Conservation (phyloP, 148 eudicot genomes). For the Pouteria glomerata region DNA sequence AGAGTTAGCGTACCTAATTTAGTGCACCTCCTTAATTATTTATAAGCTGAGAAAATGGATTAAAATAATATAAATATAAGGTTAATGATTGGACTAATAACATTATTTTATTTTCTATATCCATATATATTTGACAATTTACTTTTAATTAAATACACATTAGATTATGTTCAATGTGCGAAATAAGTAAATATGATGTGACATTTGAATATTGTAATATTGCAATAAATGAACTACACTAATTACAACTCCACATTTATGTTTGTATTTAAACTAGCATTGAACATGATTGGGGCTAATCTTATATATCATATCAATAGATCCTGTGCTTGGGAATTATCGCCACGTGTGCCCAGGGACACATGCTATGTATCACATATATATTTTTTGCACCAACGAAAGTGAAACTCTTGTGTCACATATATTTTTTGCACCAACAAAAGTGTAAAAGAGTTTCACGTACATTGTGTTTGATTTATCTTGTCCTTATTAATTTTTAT, state of each 20-base stretch:
- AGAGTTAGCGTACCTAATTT: neutral
- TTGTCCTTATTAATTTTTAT: neutral
- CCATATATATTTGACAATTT: too few species aligned
- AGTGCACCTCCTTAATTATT: too few species aligned
- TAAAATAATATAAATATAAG: neutral
- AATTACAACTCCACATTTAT: too few species aligned
- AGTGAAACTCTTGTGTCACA: too few species aligned
- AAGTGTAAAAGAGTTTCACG: neutral
- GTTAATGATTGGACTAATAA: too few species aligned
- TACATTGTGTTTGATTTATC: neutral
- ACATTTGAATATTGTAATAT: too few species aligned
- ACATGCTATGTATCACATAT: too few species aligned
- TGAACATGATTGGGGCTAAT: neutral
- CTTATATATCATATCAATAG: too few species aligned
- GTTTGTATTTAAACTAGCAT: too few species aligned
- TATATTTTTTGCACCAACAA: neutral
- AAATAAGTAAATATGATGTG: too few species aligned
- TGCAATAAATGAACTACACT: neutral
- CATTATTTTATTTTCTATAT: too few species aligned
- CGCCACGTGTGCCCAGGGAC: neutral
- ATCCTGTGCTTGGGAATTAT: neutral
- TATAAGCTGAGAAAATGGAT: neutral
- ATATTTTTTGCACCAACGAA: neutral
- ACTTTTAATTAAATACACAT: too few species aligned
- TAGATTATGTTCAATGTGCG: neutral